Percentiles rank a stretch among this genome's conserved stretches.
Evolutionary conservation across 805 yeast species (phyloP).

Genomic region (Zygosaccharomyces gambellarensis): DNA sequence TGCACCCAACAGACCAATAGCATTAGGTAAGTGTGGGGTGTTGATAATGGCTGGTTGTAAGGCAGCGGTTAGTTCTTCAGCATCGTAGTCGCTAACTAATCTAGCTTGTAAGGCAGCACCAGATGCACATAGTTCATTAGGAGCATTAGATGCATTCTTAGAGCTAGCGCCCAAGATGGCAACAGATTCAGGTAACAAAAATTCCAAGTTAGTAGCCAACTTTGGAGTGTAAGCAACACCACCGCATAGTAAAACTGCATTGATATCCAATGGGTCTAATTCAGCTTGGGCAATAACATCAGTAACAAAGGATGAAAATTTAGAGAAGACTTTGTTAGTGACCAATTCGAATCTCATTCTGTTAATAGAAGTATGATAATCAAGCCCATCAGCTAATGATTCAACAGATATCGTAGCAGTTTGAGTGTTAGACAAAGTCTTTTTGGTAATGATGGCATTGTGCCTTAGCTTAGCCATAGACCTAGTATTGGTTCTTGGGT

Average conservation of each 20-base stretch:
- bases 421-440: conserved; percentile 85
- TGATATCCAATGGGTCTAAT: conserved; percentile 77
- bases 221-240: conserved; percentile 93
- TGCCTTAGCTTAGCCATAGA: conserved; percentile 83
- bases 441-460: conserved; percentile 79
- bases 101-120: conserved; percentile 98
- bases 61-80: conserved; percentile 75
- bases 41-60: conserved; percentile 73
- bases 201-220: conserved; percentile 67
- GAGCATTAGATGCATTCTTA: conserved; percentile 75
- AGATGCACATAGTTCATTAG: conserved; percentile 83
- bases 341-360: conserved; percentile 89
- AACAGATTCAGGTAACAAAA: conserved; percentile 72
- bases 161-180: conserved; percentile 66
- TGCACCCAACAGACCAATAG: conserved; percentile 78
- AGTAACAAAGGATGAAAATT: conserved; percentile 74
- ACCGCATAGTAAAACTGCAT: conserved; percentile 88
- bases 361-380: conserved; percentile 88
- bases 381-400: conserved; percentile 88
- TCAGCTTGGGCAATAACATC: conserved; percentile 74
- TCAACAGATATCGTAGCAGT: conserved; percentile 90
- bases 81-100: conserved; percentile 72
- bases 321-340: conserved; percentile 69
- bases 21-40: conserved; percentile 79
- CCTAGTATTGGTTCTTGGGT: conserved; percentile 76